These are phyloP conservation scores for Leonotis leonurus DNA, from an alignment of 257 asterid genomes.

Conservation along the genomic window DNA sequence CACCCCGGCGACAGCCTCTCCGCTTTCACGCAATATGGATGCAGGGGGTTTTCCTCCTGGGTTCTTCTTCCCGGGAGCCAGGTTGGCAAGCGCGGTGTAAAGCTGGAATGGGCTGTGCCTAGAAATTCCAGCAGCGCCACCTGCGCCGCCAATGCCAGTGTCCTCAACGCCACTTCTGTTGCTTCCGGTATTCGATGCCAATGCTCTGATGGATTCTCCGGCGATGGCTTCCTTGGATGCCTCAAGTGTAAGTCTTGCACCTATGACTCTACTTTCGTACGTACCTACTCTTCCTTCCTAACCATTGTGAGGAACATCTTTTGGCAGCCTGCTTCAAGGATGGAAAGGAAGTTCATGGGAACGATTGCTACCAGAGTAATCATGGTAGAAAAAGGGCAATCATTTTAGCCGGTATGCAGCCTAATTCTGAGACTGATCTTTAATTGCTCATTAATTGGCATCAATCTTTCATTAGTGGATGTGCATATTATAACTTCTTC, in stretches of 20 bases:
- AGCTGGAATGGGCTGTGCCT: conserved; percentile 68
- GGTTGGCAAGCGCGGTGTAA: conserved; percentile 42
- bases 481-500: too few relatives aligned
- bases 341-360: conserved; percentile 49
- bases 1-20: conserved; percentile 32
- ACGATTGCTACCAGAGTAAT: conserved; percentile 32
- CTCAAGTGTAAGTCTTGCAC: conserved; percentile 37
- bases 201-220: conserved; percentile 49
- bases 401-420: conserved; percentile 45
- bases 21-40: conserved; percentile 38
- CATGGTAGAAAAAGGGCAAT: conserved; percentile 32
- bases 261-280: too few relatives aligned
- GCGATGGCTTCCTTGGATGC: conserved; percentile 64
- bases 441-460: too few relatives aligned
- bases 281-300: too few relatives aligned
- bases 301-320: too few relatives aligned
- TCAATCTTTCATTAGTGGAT: too few relatives aligned
- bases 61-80: conserved; percentile 29
- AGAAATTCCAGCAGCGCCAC: conserved; percentile 26
- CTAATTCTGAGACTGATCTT: too few relatives aligned
- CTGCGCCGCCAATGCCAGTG: conserved; percentile 41
- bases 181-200: conserved; percentile 44
- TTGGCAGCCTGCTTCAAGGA: conserved; percentile 49
- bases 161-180: conserved; percentile 44
- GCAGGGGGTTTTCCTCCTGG: conserved; percentile 68